Evolutionary conservation across 768 basidiomycete species (phyloP), one percentile per base, ranked within the genome.

Genomic region (Austroboletus eburneus): DNA sequence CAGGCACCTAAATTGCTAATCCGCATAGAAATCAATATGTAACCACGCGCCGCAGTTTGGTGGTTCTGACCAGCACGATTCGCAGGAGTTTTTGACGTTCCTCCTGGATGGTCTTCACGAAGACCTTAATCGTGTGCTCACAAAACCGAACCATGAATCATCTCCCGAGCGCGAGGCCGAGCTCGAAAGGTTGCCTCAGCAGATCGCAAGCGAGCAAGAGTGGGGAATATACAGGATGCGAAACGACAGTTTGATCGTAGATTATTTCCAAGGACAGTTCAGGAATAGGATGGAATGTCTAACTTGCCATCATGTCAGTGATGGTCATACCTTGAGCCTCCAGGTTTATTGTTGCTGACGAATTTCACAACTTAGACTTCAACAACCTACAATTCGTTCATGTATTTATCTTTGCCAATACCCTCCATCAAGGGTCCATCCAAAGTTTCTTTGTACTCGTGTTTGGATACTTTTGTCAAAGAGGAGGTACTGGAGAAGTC

Each of bases 261-360:
- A 97, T 67, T 89, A 86, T 61, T 97, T 99, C 73, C 95, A 98
- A 69, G 95, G 95, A 10, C 96, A 98, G 66, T 97, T 96, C 66
- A 75, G 91, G 52, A 97, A 87, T 69, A 76, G 83, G 44, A 66
- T 99, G 68, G 79, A 89, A 57, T 99, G 95, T 65, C 61, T 92
- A 62, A 95, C 87, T 4, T 99, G 95, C 63, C 75, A 82, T 51
- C 89, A 90, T 67, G 94, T 93, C 51, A 50, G 70, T 66, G 17
- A 36, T 46, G 17, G n/a, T 35, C 9, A 13, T 42, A 14, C 9
- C 23, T 29, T 42, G 42, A 34, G 33, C 27, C 30, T 43, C 40
- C 35, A 43, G 38, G 41, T 39, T 48, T 42, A 23, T 37, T 14
- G n/a, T n/a, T 43, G 20, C 48, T 62, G 33, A 63, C 23, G 45